Evolutionary conservation across 1,139 yeast genomes (phyloP), one percentile per base, ranked within the genome.

Genomic region (Protomyces inundatus): DNA sequence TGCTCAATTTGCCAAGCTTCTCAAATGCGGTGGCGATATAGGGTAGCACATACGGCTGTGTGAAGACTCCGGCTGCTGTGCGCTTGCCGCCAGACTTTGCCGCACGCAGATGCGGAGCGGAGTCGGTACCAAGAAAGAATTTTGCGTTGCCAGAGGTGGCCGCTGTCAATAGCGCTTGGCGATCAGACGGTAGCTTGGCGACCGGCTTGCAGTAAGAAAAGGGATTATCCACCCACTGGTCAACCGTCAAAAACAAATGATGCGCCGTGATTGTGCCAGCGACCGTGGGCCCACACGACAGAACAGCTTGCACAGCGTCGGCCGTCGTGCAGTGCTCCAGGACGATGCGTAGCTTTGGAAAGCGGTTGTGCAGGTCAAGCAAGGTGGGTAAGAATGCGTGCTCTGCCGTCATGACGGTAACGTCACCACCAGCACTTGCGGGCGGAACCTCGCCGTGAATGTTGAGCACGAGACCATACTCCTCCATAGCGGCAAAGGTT

Each of bases 251-350:
- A 65, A 82, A 88, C 67, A 93, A 80, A 74, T 93, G 99, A 74
- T 93, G 99, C 3, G 97, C 98, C 9, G 98, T 93, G 68, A 93
- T 88, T 2, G 97, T 85, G 0, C 96, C 98, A 32, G 93, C 91
- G 2, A 93, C 97, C 32, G 80, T 80, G 14, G 79, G 77, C 69
- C 95, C 91, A 70, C 95, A 83, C 65, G 81, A 80, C 66, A 84
- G 81, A 65, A 93, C 84, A 9, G 90, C 82, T 30, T 88, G 88
- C 56, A 93, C 79, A 1, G 99, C 97, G 10, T 86, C 95, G 67
- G 83, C 84, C 4, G 97, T 88, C 12, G 98, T 91, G 77, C 98
- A 93, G 75, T 93, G 99, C 75, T 93, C 99, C 65, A 93, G 81
- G 32, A 93, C 85, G 66, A 95, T 93, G 70, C 89, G 86, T 72